These are phyloP conservation scores for Nemania sp. DNA, from an alignment of 2,329 filamentous ascomycete species.

Conservation along the genomic window DNA sequence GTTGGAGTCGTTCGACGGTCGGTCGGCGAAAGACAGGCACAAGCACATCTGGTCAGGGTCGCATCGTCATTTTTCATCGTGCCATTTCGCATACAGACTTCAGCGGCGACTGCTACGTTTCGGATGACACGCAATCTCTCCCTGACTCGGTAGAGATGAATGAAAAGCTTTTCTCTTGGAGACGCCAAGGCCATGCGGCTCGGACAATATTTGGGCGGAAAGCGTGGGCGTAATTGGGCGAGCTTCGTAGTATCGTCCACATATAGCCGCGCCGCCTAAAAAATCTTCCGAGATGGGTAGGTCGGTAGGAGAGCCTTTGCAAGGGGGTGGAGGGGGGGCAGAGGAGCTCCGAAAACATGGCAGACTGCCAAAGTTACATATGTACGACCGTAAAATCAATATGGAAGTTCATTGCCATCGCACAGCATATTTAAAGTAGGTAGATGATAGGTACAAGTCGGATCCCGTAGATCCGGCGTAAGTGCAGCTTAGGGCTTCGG, in stretches of 20 bases:
- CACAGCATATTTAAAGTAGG: background rate
- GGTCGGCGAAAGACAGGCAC: background rate
- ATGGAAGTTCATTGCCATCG: background rate
- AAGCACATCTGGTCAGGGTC: background rate
- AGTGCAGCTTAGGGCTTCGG: conserved; percentile 9
- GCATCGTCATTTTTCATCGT: conserved; percentile 4
- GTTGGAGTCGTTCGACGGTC: too few species aligned
- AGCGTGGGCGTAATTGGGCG: conserved; percentile 8
- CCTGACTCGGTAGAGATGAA: conserved; percentile 14
- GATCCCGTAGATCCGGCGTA: background rate
- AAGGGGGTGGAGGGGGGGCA: too few species aligned
- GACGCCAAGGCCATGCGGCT: conserved; percentile 24
- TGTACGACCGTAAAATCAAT: background rate
- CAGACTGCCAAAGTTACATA: background rate
- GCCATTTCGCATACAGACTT: conserved; percentile 15
- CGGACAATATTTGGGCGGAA: conserved; percentile 4
- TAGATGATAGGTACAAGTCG: background rate
- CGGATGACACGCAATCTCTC: conserved; percentile 7
- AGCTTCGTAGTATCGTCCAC: conserved; percentile 5
- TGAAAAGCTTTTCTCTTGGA: conserved; percentile 20
- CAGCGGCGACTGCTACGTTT: conserved; percentile 13
- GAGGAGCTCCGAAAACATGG: background rate
- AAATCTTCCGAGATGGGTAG: background rate
- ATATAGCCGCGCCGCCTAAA: conserved; percentile 1
- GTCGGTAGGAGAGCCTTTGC: background rate